These are phyloP conservation scores for Penicillium verrucosum DNA, from an alignment of 2,329 filamentous ascomycete genomes.

Conservation along the genomic window DNA sequence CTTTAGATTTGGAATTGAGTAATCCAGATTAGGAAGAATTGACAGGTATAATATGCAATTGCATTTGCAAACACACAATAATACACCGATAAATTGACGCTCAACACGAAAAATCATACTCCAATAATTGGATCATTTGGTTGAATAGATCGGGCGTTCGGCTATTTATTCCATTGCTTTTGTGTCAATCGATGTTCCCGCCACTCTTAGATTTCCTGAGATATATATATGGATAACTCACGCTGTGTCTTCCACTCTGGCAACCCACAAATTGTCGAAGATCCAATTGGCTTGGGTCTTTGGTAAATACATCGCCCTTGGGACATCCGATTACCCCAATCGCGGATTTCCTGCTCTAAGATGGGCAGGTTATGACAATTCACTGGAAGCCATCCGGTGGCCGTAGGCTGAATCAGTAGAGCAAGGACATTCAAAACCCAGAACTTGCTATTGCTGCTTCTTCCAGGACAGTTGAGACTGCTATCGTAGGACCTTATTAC, in stretches of 20 bases:
- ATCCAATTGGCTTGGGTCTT: constrained; percentile 17
- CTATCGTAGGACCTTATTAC: constrained; percentile 19
- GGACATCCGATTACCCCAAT: constrained; percentile 22
- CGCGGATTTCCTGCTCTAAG: constrained; percentile 20
- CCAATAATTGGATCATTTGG: background rate
- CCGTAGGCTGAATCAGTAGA: constrained; percentile 9
- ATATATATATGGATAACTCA: background rate
- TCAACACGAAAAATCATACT: background rate
- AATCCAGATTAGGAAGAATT: background rate
- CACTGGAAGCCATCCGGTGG: constrained; percentile 1
- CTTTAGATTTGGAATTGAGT: background rate
- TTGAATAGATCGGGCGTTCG: background rate
- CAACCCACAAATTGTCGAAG: constrained; percentile 6
- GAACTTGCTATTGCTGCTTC: constrained; percentile 17
- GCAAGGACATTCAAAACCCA: constrained; percentile 21
- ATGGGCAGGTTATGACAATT: constrained; percentile 9
- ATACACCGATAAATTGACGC: background rate
- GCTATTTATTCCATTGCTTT: background rate
- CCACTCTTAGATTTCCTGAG: background rate
- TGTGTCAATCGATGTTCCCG: background rate
- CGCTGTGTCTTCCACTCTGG: background rate
- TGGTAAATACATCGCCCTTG: constrained; percentile 14
- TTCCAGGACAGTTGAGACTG: constrained; percentile 14
- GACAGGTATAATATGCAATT: background rate
- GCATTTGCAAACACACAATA: background rate